phyloP scores from a whole-genome alignment of 352 stramenopile genomes.

The Phytopythium cucurbitacearum region DNA sequence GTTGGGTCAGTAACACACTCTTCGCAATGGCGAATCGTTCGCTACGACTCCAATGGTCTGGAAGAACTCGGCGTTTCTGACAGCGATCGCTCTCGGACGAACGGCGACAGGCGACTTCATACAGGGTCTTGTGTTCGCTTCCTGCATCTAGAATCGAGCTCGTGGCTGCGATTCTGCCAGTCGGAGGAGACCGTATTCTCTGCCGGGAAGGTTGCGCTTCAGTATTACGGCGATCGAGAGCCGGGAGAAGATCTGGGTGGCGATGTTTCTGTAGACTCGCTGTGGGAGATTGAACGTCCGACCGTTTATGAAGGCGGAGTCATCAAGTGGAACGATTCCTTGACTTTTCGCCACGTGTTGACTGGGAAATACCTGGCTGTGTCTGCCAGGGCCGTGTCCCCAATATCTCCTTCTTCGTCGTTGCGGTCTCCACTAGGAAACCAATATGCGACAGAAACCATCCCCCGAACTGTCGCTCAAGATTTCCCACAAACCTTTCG shows the following conservation, averaged over 20 bases:
- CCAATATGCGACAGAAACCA: slow-evolving; percentile 11
- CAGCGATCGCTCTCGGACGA: slow-evolving; percentile 3
- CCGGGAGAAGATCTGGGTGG: slow-evolving; percentile 23
- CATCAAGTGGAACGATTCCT: slow-evolving; percentile 43
- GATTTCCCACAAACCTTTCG: slow-evolving; percentile 41
- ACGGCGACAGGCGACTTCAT: slow-evolving; percentile 24
- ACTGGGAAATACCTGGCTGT: slow-evolving; percentile 56
- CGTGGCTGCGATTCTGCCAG: slow-evolving; percentile 42
- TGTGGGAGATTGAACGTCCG: slow-evolving; percentile 60
- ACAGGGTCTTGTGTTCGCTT: slow-evolving; percentile 55
- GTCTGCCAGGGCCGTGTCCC: not conserved
- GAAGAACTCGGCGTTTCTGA: slow-evolving; percentile 6
- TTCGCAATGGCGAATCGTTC: slow-evolving; percentile 50
- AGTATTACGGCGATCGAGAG: slow-evolving; percentile 43
- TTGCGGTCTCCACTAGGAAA: slow-evolving; percentile 15
- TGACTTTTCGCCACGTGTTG: slow-evolving; percentile 53
- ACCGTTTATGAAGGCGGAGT: slow-evolving; percentile 47
- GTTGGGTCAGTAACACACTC: slow-evolving; percentile 56
- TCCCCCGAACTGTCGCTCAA: slow-evolving; percentile 28
- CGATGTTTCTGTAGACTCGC: slow-evolving; percentile 36
- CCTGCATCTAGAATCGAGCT: slow-evolving; percentile 62
- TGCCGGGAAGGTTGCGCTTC: slow-evolving; percentile 25
- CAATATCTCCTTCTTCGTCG: slow-evolving; percentile 11
- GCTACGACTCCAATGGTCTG: slow-evolving; percentile 39
- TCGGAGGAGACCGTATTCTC: slow-evolving; percentile 1